Evolutionary conservation across 2,329 filamentous ascomycete species (phyloP), one percentile per base, ranked within the genome.

Genomic region (Xylaria sp.): DNA sequence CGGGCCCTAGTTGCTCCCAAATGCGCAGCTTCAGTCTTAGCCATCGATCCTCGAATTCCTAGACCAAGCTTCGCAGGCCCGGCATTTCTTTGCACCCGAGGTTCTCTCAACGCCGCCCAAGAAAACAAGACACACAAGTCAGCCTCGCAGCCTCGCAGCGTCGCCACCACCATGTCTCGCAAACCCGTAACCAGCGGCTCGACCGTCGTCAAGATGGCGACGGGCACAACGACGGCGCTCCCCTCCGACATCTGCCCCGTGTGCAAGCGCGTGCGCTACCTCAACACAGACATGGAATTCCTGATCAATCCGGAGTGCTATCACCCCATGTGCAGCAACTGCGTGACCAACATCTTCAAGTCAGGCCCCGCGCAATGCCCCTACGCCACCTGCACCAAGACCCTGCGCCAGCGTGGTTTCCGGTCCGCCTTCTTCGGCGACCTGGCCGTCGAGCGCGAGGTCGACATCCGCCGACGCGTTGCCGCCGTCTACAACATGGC

Each of bases 231-330:
- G 66, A 80, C 70, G 78, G 72, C 63, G 36, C 67, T 75, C 28
- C 75, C 77, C 59, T 84, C 86, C 74, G 94, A 98, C 82, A 92
- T 94, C 78, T 99, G 96, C 83, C 96, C 95, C 67, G 93, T 98
- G 75, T 99, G 96, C 91, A 98, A 98, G 83, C 97, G 94, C 68
- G 93, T 93, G 69, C 93, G 94, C 73, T 98, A 98, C 85, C 91
- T 98, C 77, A 98, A 98, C 85, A 91, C 90, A 70, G 91, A 94
- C 83, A 94, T 99, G 88, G 88, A 91, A 73, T 98, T 99, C 83
- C 92, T 96, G 75, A 94, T 99, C 84, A 98, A 98, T 80, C 94
- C 95, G 9, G 94, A 97, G 85, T 99, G 96, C 88, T 99, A 99
- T 85, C 96, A 99, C 86, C 94, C 94, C 75, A 98, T 99, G 93